Evolutionary conservation across 495 filamentous ascomycete species (phyloP).

Genomic region (Xylaria nigripes): DNA sequence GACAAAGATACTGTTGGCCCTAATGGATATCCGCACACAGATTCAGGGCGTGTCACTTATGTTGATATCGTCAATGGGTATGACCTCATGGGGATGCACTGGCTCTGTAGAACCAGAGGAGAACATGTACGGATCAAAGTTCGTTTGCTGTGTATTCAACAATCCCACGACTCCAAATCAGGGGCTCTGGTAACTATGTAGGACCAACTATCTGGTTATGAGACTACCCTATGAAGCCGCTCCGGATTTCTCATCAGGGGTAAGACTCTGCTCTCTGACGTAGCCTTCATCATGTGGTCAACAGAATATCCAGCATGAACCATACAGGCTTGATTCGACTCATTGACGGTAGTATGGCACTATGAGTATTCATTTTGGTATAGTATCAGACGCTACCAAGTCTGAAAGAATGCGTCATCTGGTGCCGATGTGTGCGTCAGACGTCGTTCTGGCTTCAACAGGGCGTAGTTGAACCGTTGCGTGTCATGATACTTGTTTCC

Average conservation of each 20-base stretch:
- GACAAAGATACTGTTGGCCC: too few species aligned
- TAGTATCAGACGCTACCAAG: background rate
- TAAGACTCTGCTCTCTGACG: too few species aligned
- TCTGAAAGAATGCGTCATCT: background rate
- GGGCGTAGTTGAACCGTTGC: background rate
- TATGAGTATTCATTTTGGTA: background rate
- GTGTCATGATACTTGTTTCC: background rate
- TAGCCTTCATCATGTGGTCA: too few species aligned
- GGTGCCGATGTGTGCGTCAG: background rate
- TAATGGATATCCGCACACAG: too few species aligned
- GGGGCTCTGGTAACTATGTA: background rate
- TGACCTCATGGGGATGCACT: too few species aligned
- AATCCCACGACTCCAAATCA: background rate
- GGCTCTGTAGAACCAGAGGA: background rate
- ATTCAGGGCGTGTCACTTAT: too few species aligned
- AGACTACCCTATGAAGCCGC: background rate
- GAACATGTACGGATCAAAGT: background rate
- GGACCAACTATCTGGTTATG: background rate
- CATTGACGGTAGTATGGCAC: background rate
- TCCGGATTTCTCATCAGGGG: too few species aligned
- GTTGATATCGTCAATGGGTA: too few species aligned
- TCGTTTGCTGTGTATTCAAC: background rate
- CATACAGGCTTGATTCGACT: background rate
- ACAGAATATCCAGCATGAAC: background rate
- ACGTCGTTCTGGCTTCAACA: background rate